Evolutionary conservation across 2,329 filamentous ascomycete species (phyloP).

Genomic region (Shiraia bambusicola): DNA sequence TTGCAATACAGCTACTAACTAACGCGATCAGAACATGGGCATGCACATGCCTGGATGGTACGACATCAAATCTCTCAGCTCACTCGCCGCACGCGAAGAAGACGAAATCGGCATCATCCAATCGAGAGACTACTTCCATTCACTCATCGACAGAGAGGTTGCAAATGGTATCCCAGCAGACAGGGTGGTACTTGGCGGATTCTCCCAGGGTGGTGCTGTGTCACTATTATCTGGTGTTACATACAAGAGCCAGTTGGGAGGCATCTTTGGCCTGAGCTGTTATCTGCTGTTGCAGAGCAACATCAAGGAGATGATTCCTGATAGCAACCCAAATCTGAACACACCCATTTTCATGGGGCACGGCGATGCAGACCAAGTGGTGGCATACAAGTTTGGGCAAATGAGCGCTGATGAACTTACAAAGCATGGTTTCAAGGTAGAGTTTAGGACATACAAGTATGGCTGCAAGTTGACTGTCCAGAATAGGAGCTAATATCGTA

Average conservation of each 20-base stretch:
- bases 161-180: slow-evolving; percentile 76
- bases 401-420: slow-evolving; percentile 67
- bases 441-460: slow-evolving; percentile 74
- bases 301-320: slow-evolving; percentile 52
- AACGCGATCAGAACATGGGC: slow-evolving; percentile 62
- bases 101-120: slow-evolving; percentile 73
- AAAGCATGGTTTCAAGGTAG: slow-evolving; percentile 69
- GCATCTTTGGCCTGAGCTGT: slow-evolving; percentile 80
- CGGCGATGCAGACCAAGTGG: slow-evolving; percentile 74
- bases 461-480: slow-evolving; percentile 23
- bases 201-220: slow-evolving; percentile 86
- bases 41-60: slow-evolving; percentile 87
- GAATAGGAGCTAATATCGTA: slow-evolving; percentile 8
- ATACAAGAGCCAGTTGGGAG: slow-evolving; percentile 72
- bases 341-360: slow-evolving; percentile 90
- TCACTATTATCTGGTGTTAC: slow-evolving; percentile 79
- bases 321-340: slow-evolving; percentile 62
- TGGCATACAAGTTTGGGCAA: slow-evolving; percentile 68
- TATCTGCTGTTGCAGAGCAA: slow-evolving; percentile 74
- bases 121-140: slow-evolving; percentile 74
- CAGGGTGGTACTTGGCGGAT: slow-evolving; percentile 83
- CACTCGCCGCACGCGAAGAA: slow-evolving; percentile 52
- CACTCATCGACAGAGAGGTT: slow-evolving; percentile 77
- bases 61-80: slow-evolving; percentile 62
- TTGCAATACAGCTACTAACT: slow-evolving; percentile 7